Evolutionary conservation across 805 yeast genomes (phyloP).

Genomic region (Ogataea siamensis): DNA sequence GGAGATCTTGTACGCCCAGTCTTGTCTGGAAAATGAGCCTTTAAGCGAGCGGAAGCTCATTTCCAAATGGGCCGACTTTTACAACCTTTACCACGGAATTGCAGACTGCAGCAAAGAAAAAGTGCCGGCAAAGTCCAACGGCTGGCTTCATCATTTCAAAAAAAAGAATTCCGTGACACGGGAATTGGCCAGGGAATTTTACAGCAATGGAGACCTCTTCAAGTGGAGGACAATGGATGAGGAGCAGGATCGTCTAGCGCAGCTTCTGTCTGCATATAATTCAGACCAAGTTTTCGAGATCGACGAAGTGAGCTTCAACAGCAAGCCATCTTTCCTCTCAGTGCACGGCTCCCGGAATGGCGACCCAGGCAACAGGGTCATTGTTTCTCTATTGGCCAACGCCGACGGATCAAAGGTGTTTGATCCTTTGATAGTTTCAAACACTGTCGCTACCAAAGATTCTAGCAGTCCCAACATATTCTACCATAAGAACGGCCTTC

Average conservation of each 20-base stretch:
- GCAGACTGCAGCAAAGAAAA: slow-evolving; percentile 5
- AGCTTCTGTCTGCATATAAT: slow-evolving; percentile 16
- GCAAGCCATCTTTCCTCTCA: slow-evolving; percentile 21
- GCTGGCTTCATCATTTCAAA: slow-evolving; percentile 43
- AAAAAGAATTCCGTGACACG: slow-evolving; percentile 29
- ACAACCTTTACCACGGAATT: slow-evolving; percentile 21
- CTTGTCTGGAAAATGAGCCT: slow-evolving; percentile 29
- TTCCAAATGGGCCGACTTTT: slow-evolving; percentile 32
- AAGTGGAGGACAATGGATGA: slow-evolving; percentile 16
- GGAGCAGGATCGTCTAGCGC: slow-evolving; percentile 28
- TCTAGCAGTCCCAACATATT: slow-evolving; percentile 14
- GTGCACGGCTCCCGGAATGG: slow-evolving; percentile 10
- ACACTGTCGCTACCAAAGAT: slow-evolving; percentile 16
- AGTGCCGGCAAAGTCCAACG: slow-evolving; percentile 34
- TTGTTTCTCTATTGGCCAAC: slow-evolving; percentile 29
- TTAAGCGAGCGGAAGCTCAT: slow-evolving; percentile 33
- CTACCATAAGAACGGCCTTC: slow-evolving; percentile 25
- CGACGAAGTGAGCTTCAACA: slow-evolving; percentile 35
- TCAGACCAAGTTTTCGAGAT: slow-evolving; percentile 35
- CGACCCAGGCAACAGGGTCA: slow-evolving; percentile 16
- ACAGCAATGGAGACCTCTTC: slow-evolving; percentile 18
- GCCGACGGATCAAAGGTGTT: slow-evolving; percentile 30
- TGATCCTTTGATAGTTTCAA: slow-evolving; percentile 31
- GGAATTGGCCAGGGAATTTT: slow-evolving; percentile 29
- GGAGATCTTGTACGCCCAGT: slow-evolving; percentile 37